A percentile compares a stretch with the other conserved stretches of the same genome.
Evolutionary conservation across 164 flowering plant species (phyloP).

Genomic region (Houttuynia cordata): DNA sequence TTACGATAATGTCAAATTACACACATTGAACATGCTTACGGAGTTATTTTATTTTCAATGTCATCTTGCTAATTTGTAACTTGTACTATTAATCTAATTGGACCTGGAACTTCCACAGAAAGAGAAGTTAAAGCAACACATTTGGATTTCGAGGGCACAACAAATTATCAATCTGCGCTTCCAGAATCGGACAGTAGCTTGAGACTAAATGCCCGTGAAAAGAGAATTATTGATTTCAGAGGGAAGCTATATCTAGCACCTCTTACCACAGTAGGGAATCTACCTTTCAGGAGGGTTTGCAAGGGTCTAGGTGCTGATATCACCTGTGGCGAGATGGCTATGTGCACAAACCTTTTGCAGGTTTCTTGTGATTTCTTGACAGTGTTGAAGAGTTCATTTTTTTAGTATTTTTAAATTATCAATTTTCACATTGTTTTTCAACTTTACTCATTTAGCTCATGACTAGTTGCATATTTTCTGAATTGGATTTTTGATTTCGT

Average conservation of each 20-base stretch:
- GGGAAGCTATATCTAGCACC: constrained; percentile 93
- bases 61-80: background rate
- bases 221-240: constrained; percentile 79
- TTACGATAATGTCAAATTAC: no score
- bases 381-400: background rate
- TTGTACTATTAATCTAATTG: background rate
- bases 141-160: constrained; percentile 13
- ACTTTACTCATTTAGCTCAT: background rate
- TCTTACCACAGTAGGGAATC: constrained; percentile 92
- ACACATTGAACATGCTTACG: background rate
- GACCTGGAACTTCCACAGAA: constrained; percentile 17
- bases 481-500: background rate
- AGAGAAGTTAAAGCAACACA: constrained; percentile 9
- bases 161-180: constrained; percentile 9
- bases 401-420: background rate
- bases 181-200: constrained; percentile 43
- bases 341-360: constrained; percentile 97
- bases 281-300: constrained; percentile 90
- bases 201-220: constrained; percentile 74
- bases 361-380: constrained; percentile 16
- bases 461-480: background rate
- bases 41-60: background rate
- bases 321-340: constrained; percentile 98
- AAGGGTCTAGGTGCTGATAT: constrained; percentile 87
- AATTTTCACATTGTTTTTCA: background rate